These are phyloP conservation scores for Colletotrichum navitas DNA, from an alignment of 2,329 filamentous ascomycete genomes.

Conservation along the genomic window DNA sequence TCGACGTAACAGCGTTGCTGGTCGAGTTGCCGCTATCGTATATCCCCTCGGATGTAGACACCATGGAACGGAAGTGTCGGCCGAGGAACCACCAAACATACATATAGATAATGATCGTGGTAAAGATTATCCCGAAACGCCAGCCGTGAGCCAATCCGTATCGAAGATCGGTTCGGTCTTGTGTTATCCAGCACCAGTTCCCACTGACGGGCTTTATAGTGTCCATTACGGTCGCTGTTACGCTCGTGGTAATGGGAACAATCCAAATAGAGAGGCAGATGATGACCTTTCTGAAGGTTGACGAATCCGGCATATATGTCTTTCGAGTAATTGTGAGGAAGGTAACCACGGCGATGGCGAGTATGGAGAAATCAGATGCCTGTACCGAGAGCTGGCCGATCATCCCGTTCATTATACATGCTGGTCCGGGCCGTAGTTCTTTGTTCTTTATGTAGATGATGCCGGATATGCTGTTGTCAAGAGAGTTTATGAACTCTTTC, in stretches of 20 bases:
- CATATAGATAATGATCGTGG: conserved; percentile 56
- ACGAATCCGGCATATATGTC: conserved; percentile 50
- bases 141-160: conserved; percentile 60
- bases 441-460: conserved; percentile 49
- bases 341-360: conserved; percentile 59
- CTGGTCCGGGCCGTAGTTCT: conserved; percentile 47
- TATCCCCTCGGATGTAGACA: conserved; percentile 29
- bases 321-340: conserved; percentile 55
- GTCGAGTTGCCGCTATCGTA: conserved; percentile 18
- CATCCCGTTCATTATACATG: conserved; percentile 58
- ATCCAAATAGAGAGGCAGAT: conserved; percentile 57
- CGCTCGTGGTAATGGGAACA: conserved; percentile 54
- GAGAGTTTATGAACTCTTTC: conserved; percentile 56
- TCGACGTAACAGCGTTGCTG: conserved; percentile 19
- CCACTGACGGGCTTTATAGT: conserved; percentile 53
- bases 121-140: conserved; percentile 58
- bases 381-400: conserved; percentile 61
- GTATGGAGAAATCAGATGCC: conserved; percentile 57
- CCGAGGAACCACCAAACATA: conserved; percentile 56
- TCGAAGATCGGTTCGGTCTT: conserved; percentile 53
- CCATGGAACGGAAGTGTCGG: conserved; percentile 43
- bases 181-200: conserved; percentile 63
- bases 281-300: conserved; percentile 47
- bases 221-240: conserved; percentile 48
- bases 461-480: conserved; percentile 59